phyloP scores from a whole-genome alignment of 257 asterid species.

The Echium plantagineum region DNA sequence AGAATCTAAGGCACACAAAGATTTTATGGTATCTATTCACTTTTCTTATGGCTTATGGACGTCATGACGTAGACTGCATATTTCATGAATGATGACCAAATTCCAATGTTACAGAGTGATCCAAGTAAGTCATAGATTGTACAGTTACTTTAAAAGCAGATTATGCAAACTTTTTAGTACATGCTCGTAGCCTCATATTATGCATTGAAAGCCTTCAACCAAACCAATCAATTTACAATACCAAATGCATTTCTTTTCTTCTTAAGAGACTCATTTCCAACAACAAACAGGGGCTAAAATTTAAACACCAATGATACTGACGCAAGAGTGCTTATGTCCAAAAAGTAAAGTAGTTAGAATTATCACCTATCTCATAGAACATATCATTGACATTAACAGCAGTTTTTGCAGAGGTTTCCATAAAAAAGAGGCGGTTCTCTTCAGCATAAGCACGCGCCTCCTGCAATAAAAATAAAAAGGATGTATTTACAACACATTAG shows the following conservation, averaged over 20 bases:
- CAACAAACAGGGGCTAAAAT: too few relatives aligned
- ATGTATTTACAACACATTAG: not conserved
- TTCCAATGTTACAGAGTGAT: not conserved
- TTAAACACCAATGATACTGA: not conserved
- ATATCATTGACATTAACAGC: constrained; percentile 29
- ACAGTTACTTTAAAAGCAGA: not conserved
- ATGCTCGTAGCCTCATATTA: not conserved
- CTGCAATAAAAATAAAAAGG: constrained; percentile 11
- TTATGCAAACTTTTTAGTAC: too few relatives aligned
- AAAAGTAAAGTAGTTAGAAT: not conserved
- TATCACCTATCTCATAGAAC: constrained; percentile 21
- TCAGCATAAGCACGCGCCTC: constrained; percentile 27
- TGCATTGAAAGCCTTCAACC: not conserved
- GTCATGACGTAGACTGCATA: not conserved
- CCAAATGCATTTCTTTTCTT: not conserved
- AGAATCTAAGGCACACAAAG: not conserved
- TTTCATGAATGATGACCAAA: too few relatives aligned
- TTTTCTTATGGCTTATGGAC: not conserved
- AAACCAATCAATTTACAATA: not conserved
- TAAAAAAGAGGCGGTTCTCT: constrained; percentile 26
- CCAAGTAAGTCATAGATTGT: not conserved
- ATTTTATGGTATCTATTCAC: too few relatives aligned
- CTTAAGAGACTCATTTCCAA: too few relatives aligned
- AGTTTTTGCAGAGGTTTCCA: constrained; percentile 39
- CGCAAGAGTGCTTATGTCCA: not conserved